A percentile compares a stretch with the other conserved stretches of the same genome.
Evolutionary conservation across 169 alveolate species (phyloP).

Genomic region (Plasmodium ovale): DNA sequence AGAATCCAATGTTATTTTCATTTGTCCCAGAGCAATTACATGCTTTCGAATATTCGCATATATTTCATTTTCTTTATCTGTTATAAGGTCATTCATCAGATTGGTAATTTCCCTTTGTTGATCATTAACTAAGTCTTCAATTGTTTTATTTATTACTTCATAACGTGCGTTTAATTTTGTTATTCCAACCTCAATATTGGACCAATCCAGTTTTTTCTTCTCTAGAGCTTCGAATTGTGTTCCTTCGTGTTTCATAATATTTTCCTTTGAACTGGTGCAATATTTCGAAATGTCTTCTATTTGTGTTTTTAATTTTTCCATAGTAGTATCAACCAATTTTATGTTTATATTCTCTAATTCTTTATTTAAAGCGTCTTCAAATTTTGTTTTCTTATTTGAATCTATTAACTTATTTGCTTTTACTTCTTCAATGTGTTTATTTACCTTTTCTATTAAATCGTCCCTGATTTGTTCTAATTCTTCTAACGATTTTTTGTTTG

Average conservation of each 20-base stretch:
- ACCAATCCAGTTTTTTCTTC: neutral
- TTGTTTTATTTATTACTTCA: neutral
- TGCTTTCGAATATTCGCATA: too few species aligned
- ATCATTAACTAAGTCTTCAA: neutral
- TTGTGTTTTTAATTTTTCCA: neutral
- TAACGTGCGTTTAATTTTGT: neutral
- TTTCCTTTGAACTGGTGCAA: neutral
- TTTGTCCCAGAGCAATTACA: too few species aligned
- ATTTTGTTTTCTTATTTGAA: neutral
- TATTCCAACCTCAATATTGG: neutral
- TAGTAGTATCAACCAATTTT: neutral
- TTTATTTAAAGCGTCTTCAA: neutral
- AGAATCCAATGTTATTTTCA: too few species aligned
- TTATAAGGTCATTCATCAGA: too few species aligned
- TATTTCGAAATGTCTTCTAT: neutral
- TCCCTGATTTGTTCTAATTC: neutral
- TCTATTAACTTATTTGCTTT: neutral
- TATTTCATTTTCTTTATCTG: too few species aligned
- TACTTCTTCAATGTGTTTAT: constrained; percentile 3
- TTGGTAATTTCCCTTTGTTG: too few species aligned
- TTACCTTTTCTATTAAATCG: neutral
- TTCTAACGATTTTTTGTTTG: neutral
- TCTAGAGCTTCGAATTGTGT: neutral
- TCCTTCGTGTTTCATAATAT: neutral
- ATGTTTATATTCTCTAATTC: neutral